Evolutionary conservation across 208 protist genomes (phyloP), one percentile per base, ranked within the genome.

Genomic region (Trichomonas tenax): DNA sequence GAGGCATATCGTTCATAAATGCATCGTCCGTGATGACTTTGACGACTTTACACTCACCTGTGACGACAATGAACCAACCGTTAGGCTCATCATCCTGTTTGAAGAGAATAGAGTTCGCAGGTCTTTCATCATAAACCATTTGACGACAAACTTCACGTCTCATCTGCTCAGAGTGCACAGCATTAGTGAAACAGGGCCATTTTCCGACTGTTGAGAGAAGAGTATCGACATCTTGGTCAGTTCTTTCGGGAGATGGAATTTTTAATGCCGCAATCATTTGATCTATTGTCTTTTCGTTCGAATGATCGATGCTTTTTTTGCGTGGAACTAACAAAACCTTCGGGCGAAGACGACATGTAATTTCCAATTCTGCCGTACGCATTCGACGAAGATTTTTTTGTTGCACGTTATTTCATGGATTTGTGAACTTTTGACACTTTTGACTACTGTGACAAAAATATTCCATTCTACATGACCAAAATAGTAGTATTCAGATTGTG

Each of bases 1-100:
- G 86, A 2, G 86, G 86, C 11, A 93, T 93, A 34, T 58, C 14
- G 17, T 23, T 41, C 14, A 48, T 41, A 51, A 40, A 51, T 58
- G 86, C 11, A 51, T 93, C 86, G n/a, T 48, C 34, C 17, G 17
- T 23, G 8, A 26, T 26, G 26, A 44, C 17, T 31, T 23, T 51
- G 38, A 48, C 41, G 45, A 93, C 17, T 51, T 41, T 58, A 41
- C 86, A 93, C 17, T 38, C 10, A 0, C 86, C 86, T 21, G 86
- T 48, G 51, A 93, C 41, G 45, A 93, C 86, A 93, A 93, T 23
- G 46, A 48, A 93, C 86, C 86, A 93, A 51, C 86, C 86, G 38
- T 93, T 44, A 48, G 86, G 86, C 11, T 93, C n/a, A 41, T 93
- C 86, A 26, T 44, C 86, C 44, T 93, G n/a, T 93, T 93, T 93